Evolutionary conservation across 2,329 filamentous ascomycete species (phyloP).

Genomic region (Fusarium praegraminearum): DNA sequence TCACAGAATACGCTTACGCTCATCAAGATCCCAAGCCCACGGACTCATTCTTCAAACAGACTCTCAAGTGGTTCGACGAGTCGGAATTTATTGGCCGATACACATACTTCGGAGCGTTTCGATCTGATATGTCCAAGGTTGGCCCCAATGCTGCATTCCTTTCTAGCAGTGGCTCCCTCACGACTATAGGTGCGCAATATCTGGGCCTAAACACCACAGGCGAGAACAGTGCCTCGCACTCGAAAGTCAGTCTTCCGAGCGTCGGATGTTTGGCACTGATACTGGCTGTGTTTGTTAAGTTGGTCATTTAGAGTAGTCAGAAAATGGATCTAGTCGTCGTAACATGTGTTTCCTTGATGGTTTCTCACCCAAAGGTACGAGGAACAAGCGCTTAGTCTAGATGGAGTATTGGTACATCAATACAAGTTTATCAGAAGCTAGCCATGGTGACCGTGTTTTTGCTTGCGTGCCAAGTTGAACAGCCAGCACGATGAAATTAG

Average conservation of each 20-base stretch:
- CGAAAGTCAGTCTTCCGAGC: not conserved
- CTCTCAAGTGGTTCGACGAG: conserved; percentile 73
- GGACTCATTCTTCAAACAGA: conserved; percentile 76
- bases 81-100: conserved; percentile 71
- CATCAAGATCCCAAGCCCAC: conserved; percentile 67
- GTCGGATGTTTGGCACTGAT: conserved; percentile 14
- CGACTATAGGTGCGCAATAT: conserved; percentile 83
- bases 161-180: conserved; percentile 74
- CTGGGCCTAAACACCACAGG: conserved; percentile 68
- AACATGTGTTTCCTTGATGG: too few species aligned
- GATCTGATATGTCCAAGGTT: conserved; percentile 76
- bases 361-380: not conserved
- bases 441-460: not conserved
- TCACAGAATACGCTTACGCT: conserved; percentile 80
- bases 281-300: conserved; percentile 10
- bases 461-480: not conserved
- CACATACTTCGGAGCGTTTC: conserved; percentile 81
- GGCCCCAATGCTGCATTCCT: conserved; percentile 80
- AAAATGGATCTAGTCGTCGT: not conserved
- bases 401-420: not conserved
- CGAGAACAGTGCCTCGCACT: conserved; percentile 40
- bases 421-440: not conserved
- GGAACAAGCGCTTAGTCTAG: not conserved
- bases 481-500: not conserved
- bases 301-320: conserved; percentile 3